Conservation (phyloP, 495 filamentous ascomycete species). For the Hypomontagnella monticulosa region DNA sequence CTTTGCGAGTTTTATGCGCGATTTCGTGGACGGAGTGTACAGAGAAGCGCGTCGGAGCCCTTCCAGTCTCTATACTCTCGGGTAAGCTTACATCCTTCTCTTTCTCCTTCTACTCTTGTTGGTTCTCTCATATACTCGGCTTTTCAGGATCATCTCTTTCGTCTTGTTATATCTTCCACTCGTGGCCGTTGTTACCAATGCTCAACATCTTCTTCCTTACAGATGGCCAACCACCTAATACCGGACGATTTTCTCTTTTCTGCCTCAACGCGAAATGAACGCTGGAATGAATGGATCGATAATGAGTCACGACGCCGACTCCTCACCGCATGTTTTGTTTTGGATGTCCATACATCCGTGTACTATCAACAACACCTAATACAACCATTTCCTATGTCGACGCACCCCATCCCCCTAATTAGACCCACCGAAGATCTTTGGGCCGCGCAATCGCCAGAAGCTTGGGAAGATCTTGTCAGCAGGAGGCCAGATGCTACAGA, state of each 20-base stretch:
- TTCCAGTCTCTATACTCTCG: conserved; percentile 63
- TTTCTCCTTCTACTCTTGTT: conserved; percentile 48
- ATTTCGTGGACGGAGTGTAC: conserved; percentile 61
- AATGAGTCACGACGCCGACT: conserved; percentile 60
- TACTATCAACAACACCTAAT: conserved; percentile 57
- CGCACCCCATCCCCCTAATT: conserved; percentile 51
- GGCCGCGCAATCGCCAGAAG: conserved; percentile 49
- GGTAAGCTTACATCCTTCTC: conserved; percentile 56
- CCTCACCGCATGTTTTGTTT: conserved; percentile 59
- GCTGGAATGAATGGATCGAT: conserved; percentile 61
- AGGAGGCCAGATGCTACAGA: conserved; percentile 41
- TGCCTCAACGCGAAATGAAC: conserved; percentile 37
- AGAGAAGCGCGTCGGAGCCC: conserved; percentile 53
- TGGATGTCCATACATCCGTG: conserved; percentile 60
- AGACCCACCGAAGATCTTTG: conserved; percentile 51
- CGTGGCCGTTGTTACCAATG: conserved; percentile 51
- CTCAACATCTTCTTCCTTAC: conserved; percentile 56
- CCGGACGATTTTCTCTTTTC: conserved; percentile 43
- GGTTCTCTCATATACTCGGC: conserved; percentile 50
- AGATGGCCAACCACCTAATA: conserved; percentile 51
- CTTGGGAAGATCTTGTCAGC: conserved; percentile 46
- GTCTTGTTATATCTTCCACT: conserved; percentile 50
- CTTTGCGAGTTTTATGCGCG: conserved; percentile 64
- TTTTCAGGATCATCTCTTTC: conserved; percentile 47
- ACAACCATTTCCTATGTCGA: conserved; percentile 37